Evolutionary conservation across 306 rosid genomes (phyloP), one percentile per base, ranked within the genome.

Genomic region (Alnus rubra): DNA sequence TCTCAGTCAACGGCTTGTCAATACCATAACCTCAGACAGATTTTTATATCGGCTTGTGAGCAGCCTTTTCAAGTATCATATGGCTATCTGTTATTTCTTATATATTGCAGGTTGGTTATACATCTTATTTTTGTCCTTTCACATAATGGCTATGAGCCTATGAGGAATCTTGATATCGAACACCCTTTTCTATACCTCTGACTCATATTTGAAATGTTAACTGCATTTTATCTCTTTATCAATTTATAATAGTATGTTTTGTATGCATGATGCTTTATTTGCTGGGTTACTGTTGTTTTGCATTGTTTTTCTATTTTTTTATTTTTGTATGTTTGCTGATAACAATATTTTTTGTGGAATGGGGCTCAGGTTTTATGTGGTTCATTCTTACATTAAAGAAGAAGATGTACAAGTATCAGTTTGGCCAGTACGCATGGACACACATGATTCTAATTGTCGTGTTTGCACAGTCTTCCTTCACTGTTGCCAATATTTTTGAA

Each of bases 371-470:
- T 81, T 96, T 96, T 86, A 93, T 96, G 91, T 96, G 98, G 99
- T 96, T 96, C 91, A 95, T 96, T 87, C 89, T 96, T 80, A 90
- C 99, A 42, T 81, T 96, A 75, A 96, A 96, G 86, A 96, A 93
- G 96, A 95, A 90, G 90, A 91, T 93, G 99, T 93, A 93, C 85
- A 96, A 96, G 89, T 96, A 96, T 88, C 98, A 96, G 82, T 96
- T 96, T 89, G 94, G 99, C 84, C 98, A 96, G 93, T 96, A 90
- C 91, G 98, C 99, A 71, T 96, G 99, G 99, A 96, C 99, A 14
- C 97, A 96, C 82, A 96, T 96, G 99, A 96, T 96, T 88, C 89
- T 96, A 65, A 91, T 93, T 72, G 92, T 92, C 48, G 98, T 96
- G 85, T 96, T 96, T 86, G 88, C 93, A 18, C 99, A 96, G 83